Base-by-base conservation (phyloP, 306 rosid genomes). In the Acmispon strigosus region DNA sequence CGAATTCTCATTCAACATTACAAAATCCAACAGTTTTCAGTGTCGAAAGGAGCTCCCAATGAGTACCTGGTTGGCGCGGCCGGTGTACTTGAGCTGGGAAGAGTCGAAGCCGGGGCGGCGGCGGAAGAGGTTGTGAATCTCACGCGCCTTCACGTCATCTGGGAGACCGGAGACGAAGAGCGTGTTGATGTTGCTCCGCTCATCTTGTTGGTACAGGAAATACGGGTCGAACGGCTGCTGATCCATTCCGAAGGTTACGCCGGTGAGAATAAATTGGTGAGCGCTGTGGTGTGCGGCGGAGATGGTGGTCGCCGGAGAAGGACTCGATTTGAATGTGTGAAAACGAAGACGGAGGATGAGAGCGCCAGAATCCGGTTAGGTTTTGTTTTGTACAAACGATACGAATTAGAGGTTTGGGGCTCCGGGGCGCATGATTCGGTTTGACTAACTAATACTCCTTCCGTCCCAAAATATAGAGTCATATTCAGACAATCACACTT, bases 21-120 rank as follows among this genome's bases (percentile, higher is more conserved):
- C 22, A 52, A 37, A 66, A 58, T 37, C 37, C 63, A 22, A 57
- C 0, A 13, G 9, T 41, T 32, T 60, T 60, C 39, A 6, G 64
- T 39, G 41, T 62, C 34, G 13, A 62, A 59, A 27, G 32, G 32
- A 27, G 32, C 2, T 22, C 2, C 24, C 24, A 72, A 1, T 0
- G 19, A 4, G 43, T 50, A 83, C 98, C 98, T 90, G 96, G 79
- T 83, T 87, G 79, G 85, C 97, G 29, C 98, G 97, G 60, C 98
- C 98, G 44, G 98, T 90, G 80, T 93, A 94, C 90, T 94, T 90
- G 84, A 94, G 98, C 83, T 94, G 98, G 85, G 96, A 94, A 41
- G 88, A 84, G 66, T 90, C 96, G 82, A 94, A 90, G 36, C 98
- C 98, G 0, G 90, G 96, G 2, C 96, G 89, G 4, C 98, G 94